Conservation (phyloP, 345 rosid species). For the Ricinus communis region DNA sequence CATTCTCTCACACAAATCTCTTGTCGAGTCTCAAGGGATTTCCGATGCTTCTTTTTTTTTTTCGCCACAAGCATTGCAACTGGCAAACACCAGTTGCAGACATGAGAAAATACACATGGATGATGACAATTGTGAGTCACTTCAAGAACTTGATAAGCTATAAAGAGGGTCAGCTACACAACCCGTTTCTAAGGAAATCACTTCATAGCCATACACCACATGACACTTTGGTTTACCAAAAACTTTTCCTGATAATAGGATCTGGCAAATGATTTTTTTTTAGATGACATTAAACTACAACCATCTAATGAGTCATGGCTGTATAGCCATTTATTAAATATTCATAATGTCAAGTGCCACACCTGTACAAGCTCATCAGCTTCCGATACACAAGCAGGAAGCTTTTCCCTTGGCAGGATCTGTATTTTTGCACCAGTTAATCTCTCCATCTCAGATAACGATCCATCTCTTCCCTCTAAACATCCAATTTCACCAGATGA, state of each 20-base stretch:
- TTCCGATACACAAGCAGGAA: conserved; percentile 56
- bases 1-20: conserved; percentile 3
- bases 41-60: conserved; percentile 9
- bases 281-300: not conserved
- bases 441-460: conserved; percentile 67
- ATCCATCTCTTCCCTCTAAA: conserved; percentile 85
- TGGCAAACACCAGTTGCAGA: not conserved
- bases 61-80: conserved; percentile 8
- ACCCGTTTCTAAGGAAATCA: not conserved
- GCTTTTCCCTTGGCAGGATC: conserved; percentile 70
- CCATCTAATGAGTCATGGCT: conserved; percentile 13
- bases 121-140: not conserved
- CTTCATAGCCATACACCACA: not conserved
- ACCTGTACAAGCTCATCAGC: conserved; percentile 87
- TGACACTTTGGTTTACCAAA: not conserved
- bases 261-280: not conserved
- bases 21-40: conserved; percentile 13
- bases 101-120: not conserved
- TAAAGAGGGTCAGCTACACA: conserved; percentile 1
- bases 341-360: conserved; percentile 20
- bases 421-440: conserved; percentile 72
- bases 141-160: not conserved
- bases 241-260: not conserved
- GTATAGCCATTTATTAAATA: conserved; percentile 8
- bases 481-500: conserved; percentile 72